These are phyloP conservation scores for Camelina neglecta DNA, from an alignment of 345 rosid species.

Conservation along the genomic window DNA sequence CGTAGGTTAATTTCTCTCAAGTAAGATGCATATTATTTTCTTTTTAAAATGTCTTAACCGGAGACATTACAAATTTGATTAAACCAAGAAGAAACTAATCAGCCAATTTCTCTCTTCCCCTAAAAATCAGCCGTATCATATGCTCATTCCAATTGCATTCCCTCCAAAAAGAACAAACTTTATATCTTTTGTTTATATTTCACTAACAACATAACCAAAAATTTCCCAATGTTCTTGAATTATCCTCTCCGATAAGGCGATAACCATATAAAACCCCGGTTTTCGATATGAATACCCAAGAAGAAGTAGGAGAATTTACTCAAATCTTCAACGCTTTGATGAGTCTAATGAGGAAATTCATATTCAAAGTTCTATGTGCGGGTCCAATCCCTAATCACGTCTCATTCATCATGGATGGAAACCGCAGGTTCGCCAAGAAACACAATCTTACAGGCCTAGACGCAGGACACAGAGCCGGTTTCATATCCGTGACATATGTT, in stretches of 20 bases:
- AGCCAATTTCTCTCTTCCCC: slow-evolving; percentile 27
- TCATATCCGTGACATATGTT: slow-evolving; percentile 52
- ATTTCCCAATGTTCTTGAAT: not conserved
- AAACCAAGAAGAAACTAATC: slow-evolving; percentile 11
- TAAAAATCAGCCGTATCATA: slow-evolving; percentile 28
- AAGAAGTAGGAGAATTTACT: slow-evolving; percentile 30
- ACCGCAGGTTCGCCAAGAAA: slow-evolving; percentile 44
- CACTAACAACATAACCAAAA: slow-evolving; percentile 14
- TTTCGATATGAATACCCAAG: slow-evolving; percentile 24
- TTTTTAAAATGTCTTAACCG: not conserved
- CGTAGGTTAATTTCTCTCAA: not conserved
- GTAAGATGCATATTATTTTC: too few relatives aligned
- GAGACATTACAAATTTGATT: not conserved
- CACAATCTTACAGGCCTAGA: slow-evolving; percentile 34
- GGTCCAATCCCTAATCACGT: slow-evolving; percentile 46
- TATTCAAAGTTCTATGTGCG: slow-evolving; percentile 33
- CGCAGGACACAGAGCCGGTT: slow-evolving; percentile 63
- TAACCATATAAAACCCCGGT: not conserved
- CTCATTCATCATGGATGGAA: slow-evolving; percentile 48
- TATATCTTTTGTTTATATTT: slow-evolving; percentile 21
- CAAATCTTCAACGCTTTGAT: slow-evolving; percentile 21
- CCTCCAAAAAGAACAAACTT: not conserved
- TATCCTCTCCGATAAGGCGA: not conserved
- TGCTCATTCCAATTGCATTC: slow-evolving; percentile 47
- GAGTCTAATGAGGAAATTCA: slow-evolving; percentile 34